Evolutionary conservation across 2,329 filamentous ascomycete species (phyloP), one percentile per base, ranked within the genome.

Genomic region (Chaetomium olivaceum): DNA sequence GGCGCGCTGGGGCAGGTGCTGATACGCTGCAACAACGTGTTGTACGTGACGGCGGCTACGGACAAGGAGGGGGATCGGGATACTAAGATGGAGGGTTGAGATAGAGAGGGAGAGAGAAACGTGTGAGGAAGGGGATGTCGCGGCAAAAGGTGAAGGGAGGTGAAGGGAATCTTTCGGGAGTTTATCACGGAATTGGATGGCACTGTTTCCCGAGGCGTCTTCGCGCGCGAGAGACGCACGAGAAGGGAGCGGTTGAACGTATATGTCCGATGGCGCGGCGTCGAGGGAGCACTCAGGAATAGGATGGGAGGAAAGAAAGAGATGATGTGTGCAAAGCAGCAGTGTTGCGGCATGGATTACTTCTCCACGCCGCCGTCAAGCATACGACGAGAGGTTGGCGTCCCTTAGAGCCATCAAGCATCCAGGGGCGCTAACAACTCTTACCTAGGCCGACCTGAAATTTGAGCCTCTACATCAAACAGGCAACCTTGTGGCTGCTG

Each of bases 21-120:
- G 74, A 98, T 99, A 75, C 85, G 94, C 90, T 72, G 72, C 68
- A 98, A 98, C 81, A 98, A 98, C 76, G 94, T 98, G n/a, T 84
- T 98, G 56, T 98, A 92, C 90, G 94, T 98, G 72, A 84, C 86
- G 70, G 82, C 82, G 61, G 86, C 85, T 58, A 83, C 84, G 4
- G 39, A 23, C 64, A 76, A 81, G 65, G 78, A 80, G 29, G 81
- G 77, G 51, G 85, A 87, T 70, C 81, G 77, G 51, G 86, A 87
- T 70, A 81, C 81, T n/a, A 83, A 82, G 70, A 88, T 89, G 85
- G 82, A 85, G 21, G 86, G 78, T 67, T 86, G 63, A 68, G 25
- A 2, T 59, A 46, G 23, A 14, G n/a, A 39, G 19, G 21, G 21
- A 51, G 23, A 29, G 27, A 29, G 27, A 6, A 14, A 12, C 7